These are phyloP conservation scores for Aspergillus sp. DNA, from an alignment of 2,329 filamentous ascomycete genomes.

Conservation along the genomic window DNA sequence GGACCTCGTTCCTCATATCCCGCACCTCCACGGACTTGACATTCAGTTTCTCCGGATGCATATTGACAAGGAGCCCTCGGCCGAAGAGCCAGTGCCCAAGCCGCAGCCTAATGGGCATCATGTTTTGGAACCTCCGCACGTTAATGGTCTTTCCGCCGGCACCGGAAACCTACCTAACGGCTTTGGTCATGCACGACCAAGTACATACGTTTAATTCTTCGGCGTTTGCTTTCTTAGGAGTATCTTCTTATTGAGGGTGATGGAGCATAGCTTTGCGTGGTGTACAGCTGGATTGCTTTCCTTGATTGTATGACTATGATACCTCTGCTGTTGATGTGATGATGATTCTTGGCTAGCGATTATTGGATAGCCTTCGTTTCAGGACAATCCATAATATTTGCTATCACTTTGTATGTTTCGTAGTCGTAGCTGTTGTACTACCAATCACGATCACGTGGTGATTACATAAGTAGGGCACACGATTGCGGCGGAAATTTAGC, in stretches of 20 bases:
- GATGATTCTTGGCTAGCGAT: slow-evolving; percentile 1
- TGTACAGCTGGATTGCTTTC: slow-evolving; percentile 27
- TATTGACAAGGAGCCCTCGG: slow-evolving; percentile 31
- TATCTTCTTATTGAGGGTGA: slow-evolving; percentile 7
- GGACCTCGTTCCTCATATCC: slow-evolving; percentile 43
- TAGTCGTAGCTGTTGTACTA: neutral
- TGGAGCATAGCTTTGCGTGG: slow-evolving; percentile 8
- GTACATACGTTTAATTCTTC: slow-evolving; percentile 36
- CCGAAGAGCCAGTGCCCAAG: slow-evolving; percentile 8
- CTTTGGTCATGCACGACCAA: slow-evolving; percentile 27
- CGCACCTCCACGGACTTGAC: slow-evolving; percentile 39
- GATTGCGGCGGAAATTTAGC: slow-evolving; percentile 14
- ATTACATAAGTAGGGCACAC: slow-evolving; percentile 19
- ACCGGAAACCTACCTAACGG: slow-evolving; percentile 30
- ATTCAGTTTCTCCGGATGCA: slow-evolving; percentile 36
- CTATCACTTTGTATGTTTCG: neutral
- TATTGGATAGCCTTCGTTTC: neutral
- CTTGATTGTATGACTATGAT: slow-evolving; percentile 39
- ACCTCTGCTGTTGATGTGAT: slow-evolving; percentile 30
- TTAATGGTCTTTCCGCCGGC: slow-evolving; percentile 14
- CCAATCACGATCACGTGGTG: too few relatives aligned
- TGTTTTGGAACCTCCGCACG: slow-evolving; percentile 13
- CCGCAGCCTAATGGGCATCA: slow-evolving; percentile 29
- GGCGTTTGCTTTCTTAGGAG: slow-evolving; percentile 8
- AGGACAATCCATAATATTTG: neutral